phyloP scores from a whole-genome alignment of 2,329 filamentous ascomycete species.

The Fragosphaeria purpurea region DNA sequence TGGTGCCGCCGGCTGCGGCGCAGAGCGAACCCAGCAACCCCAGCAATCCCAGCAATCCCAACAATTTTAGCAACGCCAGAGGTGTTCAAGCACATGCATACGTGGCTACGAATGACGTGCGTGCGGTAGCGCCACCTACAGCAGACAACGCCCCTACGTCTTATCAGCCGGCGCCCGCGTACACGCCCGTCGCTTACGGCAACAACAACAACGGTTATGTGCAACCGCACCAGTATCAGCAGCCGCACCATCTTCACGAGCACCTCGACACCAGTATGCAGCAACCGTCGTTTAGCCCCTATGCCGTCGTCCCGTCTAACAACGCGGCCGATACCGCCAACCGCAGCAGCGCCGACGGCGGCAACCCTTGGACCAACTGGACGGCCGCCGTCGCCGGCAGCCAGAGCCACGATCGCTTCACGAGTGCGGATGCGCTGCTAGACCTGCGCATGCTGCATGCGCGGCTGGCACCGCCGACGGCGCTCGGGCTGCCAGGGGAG shows the following conservation, averaged over 20 bases:
- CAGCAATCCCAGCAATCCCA: background rate
- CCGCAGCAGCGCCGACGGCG: slow-evolving; percentile 14
- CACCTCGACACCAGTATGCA: slow-evolving; percentile 11
- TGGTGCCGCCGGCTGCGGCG: background rate
- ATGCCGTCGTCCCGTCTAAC: background rate
- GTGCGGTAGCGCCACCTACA: too few relatives aligned
- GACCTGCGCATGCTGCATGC: slow-evolving; percentile 29
- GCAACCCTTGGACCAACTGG: slow-evolving; percentile 46
- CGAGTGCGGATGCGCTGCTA: slow-evolving; percentile 36
- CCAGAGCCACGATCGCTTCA: slow-evolving; percentile 32
- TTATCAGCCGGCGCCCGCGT: background rate
- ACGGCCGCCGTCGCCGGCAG: slow-evolving; percentile 39
- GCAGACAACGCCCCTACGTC: too few relatives aligned
- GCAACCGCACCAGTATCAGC: slow-evolving; percentile 11
- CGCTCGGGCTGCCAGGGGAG: background rate
- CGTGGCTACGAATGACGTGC: too few relatives aligned
- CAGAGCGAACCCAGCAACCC: background rate
- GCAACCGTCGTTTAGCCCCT: background rate
- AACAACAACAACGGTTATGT: background rate
- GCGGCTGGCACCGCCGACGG: slow-evolving; percentile 1
- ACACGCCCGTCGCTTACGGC: background rate
- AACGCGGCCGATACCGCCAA: slow-evolving; percentile 1
- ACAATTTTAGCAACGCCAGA: too few relatives aligned
- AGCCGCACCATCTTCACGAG: slow-evolving; percentile 11
- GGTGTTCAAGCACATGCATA: too few relatives aligned